phyloP scores from a whole-genome alignment of 192 early-diverging fungal genomes.

The Allomyces arbusculus region DNA sequence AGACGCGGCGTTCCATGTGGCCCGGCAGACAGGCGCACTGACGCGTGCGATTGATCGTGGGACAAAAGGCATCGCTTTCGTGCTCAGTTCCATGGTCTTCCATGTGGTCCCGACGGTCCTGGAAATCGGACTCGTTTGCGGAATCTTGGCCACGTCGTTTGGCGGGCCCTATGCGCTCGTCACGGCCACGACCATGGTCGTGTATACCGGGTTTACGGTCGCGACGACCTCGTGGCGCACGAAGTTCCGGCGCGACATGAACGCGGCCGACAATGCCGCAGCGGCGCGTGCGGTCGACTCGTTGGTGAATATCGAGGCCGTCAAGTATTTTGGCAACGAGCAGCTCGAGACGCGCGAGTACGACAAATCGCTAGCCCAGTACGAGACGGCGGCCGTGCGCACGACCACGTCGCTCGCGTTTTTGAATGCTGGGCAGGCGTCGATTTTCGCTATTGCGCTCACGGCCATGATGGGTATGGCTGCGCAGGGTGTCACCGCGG shows the following conservation, averaged over 20 bases:
- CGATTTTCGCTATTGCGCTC: slow-evolving; percentile 81
- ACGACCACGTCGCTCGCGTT: slow-evolving; percentile 70
- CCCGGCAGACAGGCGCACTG: slow-evolving; percentile 87
- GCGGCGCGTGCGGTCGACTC: slow-evolving; percentile 88
- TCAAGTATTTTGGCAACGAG: slow-evolving; percentile 94
- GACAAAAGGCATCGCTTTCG: slow-evolving; percentile 82
- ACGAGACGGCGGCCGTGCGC: slow-evolving; percentile 84
- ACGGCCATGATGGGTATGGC: slow-evolving; percentile 94
- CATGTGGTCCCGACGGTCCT: slow-evolving; percentile 84
- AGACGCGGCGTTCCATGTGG: slow-evolving; percentile 80
- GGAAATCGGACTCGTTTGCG: slow-evolving; percentile 88
- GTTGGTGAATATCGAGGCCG: slow-evolving; percentile 91
- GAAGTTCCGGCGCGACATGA: slow-evolving; percentile 73
- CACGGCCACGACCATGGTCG: slow-evolving; percentile 41
- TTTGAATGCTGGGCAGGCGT: slow-evolving; percentile 87
- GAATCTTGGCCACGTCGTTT: slow-evolving; percentile 54
- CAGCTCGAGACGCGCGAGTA: slow-evolving; percentile 75
- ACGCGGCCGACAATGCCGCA: slow-evolving; percentile 86
- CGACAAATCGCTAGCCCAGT: slow-evolving; percentile 66
- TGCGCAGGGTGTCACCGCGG: slow-evolving; percentile 57
- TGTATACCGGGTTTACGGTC: slow-evolving; percentile 73
- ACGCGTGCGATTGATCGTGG: slow-evolving; percentile 91
- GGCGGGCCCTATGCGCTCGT: slow-evolving; percentile 36
- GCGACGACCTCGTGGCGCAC: slow-evolving; percentile 74
- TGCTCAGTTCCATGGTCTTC: slow-evolving; percentile 85